A percentile compares a stretch with the other conserved stretches of the same genome.
Conservation (phyloP, 305 asterid genomes). For the Fraxinus sp. region DNA sequence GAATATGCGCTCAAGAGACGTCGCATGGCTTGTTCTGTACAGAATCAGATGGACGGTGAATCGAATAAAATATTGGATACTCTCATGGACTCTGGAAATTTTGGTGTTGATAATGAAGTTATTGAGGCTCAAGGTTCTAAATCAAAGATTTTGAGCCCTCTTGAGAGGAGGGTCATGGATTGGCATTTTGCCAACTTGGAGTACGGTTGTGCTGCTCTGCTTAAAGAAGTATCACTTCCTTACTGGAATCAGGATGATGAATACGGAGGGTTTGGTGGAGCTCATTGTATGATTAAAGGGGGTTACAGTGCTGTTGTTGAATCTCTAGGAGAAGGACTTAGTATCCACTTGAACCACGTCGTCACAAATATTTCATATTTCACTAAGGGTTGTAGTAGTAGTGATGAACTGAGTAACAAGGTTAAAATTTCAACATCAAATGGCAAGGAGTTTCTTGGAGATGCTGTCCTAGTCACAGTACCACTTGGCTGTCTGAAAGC, state of each 20-base stretch:
- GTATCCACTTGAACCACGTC: conserved; percentile 64
- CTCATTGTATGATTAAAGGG: conserved; percentile 99
- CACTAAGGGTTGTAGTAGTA: conserved; percentile 36
- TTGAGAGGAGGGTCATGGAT: conserved; percentile 98
- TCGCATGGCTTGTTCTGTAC: conserved; percentile 38
- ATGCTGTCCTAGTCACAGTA: conserved; percentile 87
- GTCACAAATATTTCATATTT: conserved; percentile 69
- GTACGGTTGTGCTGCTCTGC: conserved; percentile 96
- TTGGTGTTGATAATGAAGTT: conserved; percentile 33
- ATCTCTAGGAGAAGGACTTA: conserved; percentile 80
- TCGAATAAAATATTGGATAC: conserved; percentile 33
- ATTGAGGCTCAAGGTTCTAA: conserved; percentile 32
- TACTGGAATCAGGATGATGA: conserved; percentile 96
- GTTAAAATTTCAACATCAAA: conserved; percentile 71
- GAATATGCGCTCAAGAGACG: conserved; percentile 76
- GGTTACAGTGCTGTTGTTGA: conserved; percentile 90
- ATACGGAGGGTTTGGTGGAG: conserved; percentile 99
- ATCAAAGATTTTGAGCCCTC: conserved; percentile 66
- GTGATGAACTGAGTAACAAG: conserved; percentile 42
- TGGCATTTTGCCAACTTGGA: conserved; percentile 99
- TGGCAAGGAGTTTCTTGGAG: conserved; percentile 81
- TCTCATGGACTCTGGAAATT: conserved; percentile 31
- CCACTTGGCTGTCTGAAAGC: conserved; percentile 98
- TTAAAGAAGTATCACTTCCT: conserved; percentile 89
- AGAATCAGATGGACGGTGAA: conserved; percentile 30